Conservation (phyloP, 1,284 basidiomycete species). For the Trametes versicolor region DNA sequence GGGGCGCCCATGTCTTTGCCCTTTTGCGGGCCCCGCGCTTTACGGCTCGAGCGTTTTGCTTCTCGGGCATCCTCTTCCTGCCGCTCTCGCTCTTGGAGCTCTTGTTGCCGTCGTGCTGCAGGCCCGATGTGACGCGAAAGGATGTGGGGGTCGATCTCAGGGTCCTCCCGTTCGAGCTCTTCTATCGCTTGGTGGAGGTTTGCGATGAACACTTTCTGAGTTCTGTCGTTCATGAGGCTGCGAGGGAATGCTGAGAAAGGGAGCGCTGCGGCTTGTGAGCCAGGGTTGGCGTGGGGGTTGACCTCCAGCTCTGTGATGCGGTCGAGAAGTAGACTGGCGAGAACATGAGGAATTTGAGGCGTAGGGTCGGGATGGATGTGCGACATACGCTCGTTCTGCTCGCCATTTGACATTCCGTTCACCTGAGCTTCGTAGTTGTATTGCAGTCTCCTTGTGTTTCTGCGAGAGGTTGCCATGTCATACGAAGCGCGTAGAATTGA, state of each 20-base stretch:
- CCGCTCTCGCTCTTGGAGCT: conserved; percentile 52
- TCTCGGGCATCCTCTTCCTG: conserved; percentile 56
- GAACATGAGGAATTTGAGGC: conserved; percentile 20
- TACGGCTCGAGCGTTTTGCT: conserved; percentile 43
- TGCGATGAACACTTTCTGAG: conserved; percentile 49
- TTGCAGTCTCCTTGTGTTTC: conserved; percentile 65
- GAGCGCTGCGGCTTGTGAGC: conserved; percentile 33
- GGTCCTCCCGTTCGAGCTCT: conserved; percentile 59
- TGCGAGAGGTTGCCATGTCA: conserved; percentile 45
- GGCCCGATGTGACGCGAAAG: conserved; percentile 57
- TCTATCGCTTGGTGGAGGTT: conserved; percentile 59
- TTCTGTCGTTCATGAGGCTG: conserved; percentile 50
- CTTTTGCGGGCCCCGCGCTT: conserved; percentile 45
- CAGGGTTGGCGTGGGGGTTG: conserved; percentile 39
- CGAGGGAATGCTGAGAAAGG: conserved; percentile 58
- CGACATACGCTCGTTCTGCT: conserved; percentile 66
- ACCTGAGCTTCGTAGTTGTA: conserved; percentile 62
- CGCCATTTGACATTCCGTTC: conserved; percentile 67
- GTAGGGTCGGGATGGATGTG: conserved; percentile 17
- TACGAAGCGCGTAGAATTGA: conserved; percentile 8
- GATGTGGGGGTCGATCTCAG: conserved; percentile 55
- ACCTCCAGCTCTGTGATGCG: conserved; percentile 68
- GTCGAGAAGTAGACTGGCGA: conserved; percentile 60
- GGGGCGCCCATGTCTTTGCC: conserved; percentile 50
- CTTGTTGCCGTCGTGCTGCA: conserved; percentile 54